These are phyloP conservation scores for Lipomyces starkeyi DNA, from an alignment of 805 yeast genomes.

Conservation along the genomic window DNA sequence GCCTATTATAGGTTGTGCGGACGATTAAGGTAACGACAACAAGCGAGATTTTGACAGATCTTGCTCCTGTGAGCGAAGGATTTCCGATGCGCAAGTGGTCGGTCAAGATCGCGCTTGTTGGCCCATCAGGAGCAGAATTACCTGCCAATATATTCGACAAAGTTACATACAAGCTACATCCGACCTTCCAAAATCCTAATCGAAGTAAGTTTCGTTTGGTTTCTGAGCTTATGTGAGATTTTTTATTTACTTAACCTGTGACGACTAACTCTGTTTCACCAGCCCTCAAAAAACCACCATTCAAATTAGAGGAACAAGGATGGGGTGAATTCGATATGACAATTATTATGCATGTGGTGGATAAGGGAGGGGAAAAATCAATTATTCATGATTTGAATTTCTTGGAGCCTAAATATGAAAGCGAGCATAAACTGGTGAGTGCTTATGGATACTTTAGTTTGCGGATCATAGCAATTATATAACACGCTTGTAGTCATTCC, in stretches of 20 bases:
- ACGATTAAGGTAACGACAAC: constrained; percentile 34
- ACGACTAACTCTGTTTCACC: not conserved
- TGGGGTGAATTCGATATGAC: constrained; percentile 98
- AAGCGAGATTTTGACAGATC: constrained; percentile 67
- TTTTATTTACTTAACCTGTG: not conserved
- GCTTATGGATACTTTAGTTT: not conserved
- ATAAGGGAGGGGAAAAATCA: constrained; percentile 87
- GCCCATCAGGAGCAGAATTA: constrained; percentile 77
- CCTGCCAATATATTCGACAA: constrained; percentile 90
- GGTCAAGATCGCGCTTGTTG: constrained; percentile 74
- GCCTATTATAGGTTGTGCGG: constrained; percentile 28
- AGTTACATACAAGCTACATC: constrained; percentile 92
- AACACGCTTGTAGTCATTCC: constrained; percentile 57
- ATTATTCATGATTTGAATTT: constrained; percentile 90
- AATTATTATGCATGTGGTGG: constrained; percentile 74
- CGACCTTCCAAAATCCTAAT: constrained; percentile 89
- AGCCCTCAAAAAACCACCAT: constrained; percentile 80
- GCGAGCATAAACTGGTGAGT: constrained; percentile 68
- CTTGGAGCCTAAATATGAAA: constrained; percentile 71
- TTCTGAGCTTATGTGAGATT: not conserved
- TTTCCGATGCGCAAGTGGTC: constrained; percentile 97
- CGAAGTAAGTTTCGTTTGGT: constrained; percentile 48
- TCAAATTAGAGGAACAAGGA: constrained; percentile 87
- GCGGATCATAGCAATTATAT: not conserved
- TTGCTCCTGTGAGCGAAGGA: constrained; percentile 83